Percentiles rank a stretch among this genome's conserved stretches.
Evolutionary conservation across 1,284 basidiomycete genomes (phyloP).

Genomic region (Rhizoctonia solani): DNA sequence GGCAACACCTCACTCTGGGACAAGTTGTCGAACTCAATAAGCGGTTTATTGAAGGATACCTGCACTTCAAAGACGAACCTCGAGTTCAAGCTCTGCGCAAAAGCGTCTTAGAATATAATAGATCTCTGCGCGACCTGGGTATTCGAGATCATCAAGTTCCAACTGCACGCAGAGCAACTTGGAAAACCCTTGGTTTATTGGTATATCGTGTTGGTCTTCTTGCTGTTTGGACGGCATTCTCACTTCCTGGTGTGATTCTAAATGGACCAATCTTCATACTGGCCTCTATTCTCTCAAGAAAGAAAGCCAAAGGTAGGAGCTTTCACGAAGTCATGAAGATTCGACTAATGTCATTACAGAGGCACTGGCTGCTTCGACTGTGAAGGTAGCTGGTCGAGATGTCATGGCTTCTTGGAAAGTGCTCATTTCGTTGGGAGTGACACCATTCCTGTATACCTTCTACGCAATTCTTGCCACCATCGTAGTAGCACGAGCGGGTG

Average conservation of each 20-base stretch:
- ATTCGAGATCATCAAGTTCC: constrained; percentile 95
- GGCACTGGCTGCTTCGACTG: constrained; percentile 93
- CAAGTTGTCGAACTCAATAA: constrained; percentile 98
- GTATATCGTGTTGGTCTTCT: constrained; percentile 84
- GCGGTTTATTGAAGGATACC: constrained; percentile 92
- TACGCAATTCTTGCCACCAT: constrained; percentile 84
- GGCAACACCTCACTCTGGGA: constrained; percentile 90
- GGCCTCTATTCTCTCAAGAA: constrained; percentile 85
- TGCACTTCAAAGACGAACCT: constrained; percentile 92
- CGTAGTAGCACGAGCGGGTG: constrained; percentile 71
- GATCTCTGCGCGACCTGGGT: constrained; percentile 88
- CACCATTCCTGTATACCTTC: constrained; percentile 83
- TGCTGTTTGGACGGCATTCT: constrained; percentile 81
- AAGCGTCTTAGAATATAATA: constrained; percentile 94
- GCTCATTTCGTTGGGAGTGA: constrained; percentile 88
- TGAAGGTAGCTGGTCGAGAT: constrained; percentile 94
- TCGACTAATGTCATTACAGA: constrained; percentile 56
- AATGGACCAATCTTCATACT: constrained; percentile 95
- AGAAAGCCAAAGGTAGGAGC: constrained; percentile 84
- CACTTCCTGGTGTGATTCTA: constrained; percentile 92
- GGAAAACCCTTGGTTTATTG: constrained; percentile 88
- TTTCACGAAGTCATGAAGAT: background rate
- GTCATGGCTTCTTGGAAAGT: constrained; percentile 99
- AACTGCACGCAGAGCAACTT: constrained; percentile 78
- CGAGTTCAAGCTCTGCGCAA: constrained; percentile 80